Evolutionary conservation across 2,329 filamentous ascomycete species (phyloP).

Genomic region (Scorias spongiosa): DNA sequence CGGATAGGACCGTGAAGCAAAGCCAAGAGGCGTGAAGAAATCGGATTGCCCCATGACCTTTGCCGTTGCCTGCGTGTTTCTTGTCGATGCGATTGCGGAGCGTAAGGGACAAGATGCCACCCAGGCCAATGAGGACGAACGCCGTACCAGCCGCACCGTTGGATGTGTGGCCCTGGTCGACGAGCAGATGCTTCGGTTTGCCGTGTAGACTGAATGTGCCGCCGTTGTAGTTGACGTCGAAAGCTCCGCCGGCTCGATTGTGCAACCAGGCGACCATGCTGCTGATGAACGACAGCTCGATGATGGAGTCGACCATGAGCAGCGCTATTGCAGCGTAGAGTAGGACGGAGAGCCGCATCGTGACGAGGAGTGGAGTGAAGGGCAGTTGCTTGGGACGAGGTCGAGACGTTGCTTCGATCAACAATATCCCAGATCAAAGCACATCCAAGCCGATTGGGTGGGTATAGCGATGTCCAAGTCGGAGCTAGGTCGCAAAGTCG

Average conservation of each 20-base stretch:
- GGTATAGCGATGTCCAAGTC: too few relatives aligned
- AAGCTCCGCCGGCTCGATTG: constrained; percentile 10
- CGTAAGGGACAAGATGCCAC: constrained; percentile 11
- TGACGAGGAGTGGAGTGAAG: not conserved
- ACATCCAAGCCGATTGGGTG: too few relatives aligned
- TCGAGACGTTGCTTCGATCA: not conserved
- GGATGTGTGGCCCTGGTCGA: constrained; percentile 16
- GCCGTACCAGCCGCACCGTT: constrained; percentile 18
- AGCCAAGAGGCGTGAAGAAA: constrained; percentile 12
- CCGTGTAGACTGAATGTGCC: constrained; percentile 23
- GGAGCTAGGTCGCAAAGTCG: too few relatives aligned
- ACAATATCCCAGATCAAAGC: too few relatives aligned
- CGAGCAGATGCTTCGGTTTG: constrained; percentile 22
- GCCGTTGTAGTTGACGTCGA: constrained; percentile 8
- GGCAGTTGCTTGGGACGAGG: not conserved
- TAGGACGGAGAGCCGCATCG: constrained; percentile 4
- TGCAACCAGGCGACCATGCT: constrained; percentile 17
- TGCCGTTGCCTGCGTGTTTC: not conserved
- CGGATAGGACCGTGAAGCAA: constrained; percentile 10
- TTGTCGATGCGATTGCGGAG: constrained; percentile 5
- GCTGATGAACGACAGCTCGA: constrained; percentile 15
- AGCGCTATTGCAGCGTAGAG: constrained; percentile 5
- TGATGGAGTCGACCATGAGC: constrained; percentile 12
- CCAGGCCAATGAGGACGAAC: constrained; percentile 15
- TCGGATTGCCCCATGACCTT: constrained; percentile 1